Percentiles rank a stretch among this genome's conserved stretches.
Evolutionary conservation across 2,329 filamentous ascomycete species (phyloP).

Genomic region (Graphilbum ipis-grandicollis): DNA sequence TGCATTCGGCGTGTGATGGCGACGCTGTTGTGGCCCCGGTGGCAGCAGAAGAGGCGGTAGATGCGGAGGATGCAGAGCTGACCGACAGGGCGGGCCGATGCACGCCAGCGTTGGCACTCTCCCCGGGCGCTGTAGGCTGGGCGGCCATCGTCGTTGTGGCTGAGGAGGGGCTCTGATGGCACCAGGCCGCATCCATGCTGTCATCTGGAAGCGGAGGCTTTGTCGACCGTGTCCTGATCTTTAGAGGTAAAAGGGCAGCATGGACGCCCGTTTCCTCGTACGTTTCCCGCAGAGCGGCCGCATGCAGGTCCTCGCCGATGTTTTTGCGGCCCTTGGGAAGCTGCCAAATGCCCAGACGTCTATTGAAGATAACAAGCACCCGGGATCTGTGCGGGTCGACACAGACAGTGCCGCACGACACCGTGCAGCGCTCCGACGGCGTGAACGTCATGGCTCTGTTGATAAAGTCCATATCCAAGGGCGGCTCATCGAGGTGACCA

Average conservation of each 20-base stretch:
- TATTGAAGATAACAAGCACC: constrained; percentile 26
- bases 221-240: constrained; percentile 25
- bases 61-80: background rate
- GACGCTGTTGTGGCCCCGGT: too few relatives aligned
- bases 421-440: constrained; percentile 23
- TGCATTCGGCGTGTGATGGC: too few relatives aligned
- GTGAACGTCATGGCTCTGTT: constrained; percentile 19
- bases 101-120: background rate
- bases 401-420: constrained; percentile 29
- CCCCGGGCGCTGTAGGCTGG: background rate
- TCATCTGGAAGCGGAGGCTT: too few relatives aligned
- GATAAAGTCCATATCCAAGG: constrained; percentile 14
- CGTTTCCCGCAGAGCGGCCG: constrained; percentile 27
- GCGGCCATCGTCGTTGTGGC: too few relatives aligned
- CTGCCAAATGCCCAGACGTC: constrained; percentile 23
- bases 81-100: background rate
- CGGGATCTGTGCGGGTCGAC: constrained; percentile 19
- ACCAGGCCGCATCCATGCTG: too few relatives aligned
- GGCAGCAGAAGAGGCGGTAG: too few relatives aligned
- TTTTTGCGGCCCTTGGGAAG: constrained; percentile 31
- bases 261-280: constrained; percentile 28
- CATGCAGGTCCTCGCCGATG: constrained; percentile 24
- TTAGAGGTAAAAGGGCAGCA: constrained; percentile 20
- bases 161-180: too few relatives aligned
- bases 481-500: too few relatives aligned